These are phyloP conservation scores for Mycena kentingensis DNA, from an alignment of 768 basidiomycete species.

Conservation along the genomic window DNA sequence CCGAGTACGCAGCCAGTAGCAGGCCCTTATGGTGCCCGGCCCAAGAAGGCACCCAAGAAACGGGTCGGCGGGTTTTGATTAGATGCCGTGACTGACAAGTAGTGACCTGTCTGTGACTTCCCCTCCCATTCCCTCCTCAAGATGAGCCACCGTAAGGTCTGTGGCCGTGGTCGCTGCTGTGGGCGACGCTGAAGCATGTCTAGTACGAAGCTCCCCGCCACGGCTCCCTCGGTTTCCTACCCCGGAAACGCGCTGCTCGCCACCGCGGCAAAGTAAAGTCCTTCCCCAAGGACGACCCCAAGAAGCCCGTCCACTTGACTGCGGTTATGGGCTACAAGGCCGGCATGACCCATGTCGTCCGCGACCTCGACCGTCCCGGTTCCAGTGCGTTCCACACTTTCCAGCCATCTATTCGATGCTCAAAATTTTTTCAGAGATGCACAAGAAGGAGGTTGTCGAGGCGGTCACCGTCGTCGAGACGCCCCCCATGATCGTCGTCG, in stretches of 20 bases:
- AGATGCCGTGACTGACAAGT: background rate
- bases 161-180: conserved; percentile 23
- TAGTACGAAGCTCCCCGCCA: conserved; percentile 99
- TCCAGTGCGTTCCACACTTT: conserved; percentile 72
- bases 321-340: conserved; percentile 99
- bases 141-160: conserved; percentile 92
- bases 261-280: conserved; percentile 99
- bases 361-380: conserved; percentile 98
- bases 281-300: conserved; percentile 99
- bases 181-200: conserved; percentile 27
- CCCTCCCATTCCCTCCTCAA: conserved; percentile 38
- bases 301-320: conserved; percentile 98
- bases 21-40: conserved; percentile 70
- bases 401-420: background rate
- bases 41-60: conserved; percentile 65
- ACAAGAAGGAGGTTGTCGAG: conserved; percentile 99
- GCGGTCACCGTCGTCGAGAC: conserved; percentile 96
- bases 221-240: conserved; percentile 96
- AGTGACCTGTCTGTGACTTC: background rate
- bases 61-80: conserved; percentile 71
- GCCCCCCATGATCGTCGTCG: conserved; percentile 93
- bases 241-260: conserved; percentile 93
- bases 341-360: conserved; percentile 99
- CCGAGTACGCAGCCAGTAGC: conserved; percentile 72
- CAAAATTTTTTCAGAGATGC: conserved; percentile 75